Conservation (phyloP, 345 rosid species). For the Eucalyptus leucophloia region DNA sequence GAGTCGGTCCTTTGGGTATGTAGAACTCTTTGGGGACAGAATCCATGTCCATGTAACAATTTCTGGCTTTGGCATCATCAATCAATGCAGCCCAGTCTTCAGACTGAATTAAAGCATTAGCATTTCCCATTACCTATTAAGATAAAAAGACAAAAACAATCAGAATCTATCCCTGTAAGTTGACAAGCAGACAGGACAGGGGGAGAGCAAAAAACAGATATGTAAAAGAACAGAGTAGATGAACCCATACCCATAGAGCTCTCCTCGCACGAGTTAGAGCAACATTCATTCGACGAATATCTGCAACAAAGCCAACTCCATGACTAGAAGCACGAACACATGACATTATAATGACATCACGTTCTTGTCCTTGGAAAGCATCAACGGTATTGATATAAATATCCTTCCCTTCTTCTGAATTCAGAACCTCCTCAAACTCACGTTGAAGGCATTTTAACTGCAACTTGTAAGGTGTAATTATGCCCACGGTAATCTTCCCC, state of each 20-base stretch:
- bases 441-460: conserved; percentile 89
- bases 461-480: conserved; percentile 96
- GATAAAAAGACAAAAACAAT: background rate
- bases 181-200: background rate
- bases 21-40: conserved; percentile 72
- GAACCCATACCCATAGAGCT: conserved; percentile 81
- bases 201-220: background rate
- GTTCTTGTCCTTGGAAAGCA: conserved; percentile 99
- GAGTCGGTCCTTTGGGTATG: conserved; percentile 34
- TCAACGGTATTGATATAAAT: conserved; percentile 93
- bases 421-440: conserved; percentile 70
- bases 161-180: background rate
- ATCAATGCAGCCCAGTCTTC: conserved; percentile 96
- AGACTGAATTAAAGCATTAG: conserved; percentile 62
- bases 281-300: conserved; percentile 97
- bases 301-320: conserved; percentile 97
- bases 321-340: conserved; percentile 96
- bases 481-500: conserved; percentile 79
- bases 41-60: conserved; percentile 89
- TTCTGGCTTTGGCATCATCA: conserved; percentile 78
- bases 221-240: background rate
- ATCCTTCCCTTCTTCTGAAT: conserved; percentile 89
- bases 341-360: conserved; percentile 98
- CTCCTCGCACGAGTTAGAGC: conserved; percentile 98
- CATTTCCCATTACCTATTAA: conserved; percentile 93